Percentiles rank a stretch among this genome's conserved stretches.
Conservation (phyloP, 495 filamentous ascomycete genomes). For the Evernia prunastri region DNA sequence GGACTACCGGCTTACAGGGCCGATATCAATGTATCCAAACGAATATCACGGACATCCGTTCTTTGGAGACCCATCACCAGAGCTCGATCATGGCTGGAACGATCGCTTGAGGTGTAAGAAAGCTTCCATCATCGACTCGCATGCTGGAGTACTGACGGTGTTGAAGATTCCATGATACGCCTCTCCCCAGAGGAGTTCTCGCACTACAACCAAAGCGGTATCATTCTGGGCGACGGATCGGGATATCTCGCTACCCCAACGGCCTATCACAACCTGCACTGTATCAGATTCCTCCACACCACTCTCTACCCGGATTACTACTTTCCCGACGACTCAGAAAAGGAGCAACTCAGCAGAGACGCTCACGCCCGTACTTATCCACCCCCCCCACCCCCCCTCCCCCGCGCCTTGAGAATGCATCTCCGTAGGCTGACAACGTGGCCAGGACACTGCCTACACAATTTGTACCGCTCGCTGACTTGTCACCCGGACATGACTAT, state of each 20-base stretch:
- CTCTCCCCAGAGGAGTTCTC: neutral
- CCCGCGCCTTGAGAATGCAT: neutral
- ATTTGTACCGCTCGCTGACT: neutral
- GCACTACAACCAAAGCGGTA: constrained; percentile 1
- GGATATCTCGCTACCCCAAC: constrained; percentile 5
- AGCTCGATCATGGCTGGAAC: neutral
- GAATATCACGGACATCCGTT: neutral
- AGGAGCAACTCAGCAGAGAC: neutral
- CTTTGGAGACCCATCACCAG: constrained; percentile 4
- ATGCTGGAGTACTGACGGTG: neutral
- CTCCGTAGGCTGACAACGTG: neutral
- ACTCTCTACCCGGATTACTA: neutral
- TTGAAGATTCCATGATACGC: neutral
- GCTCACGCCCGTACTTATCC: constrained; percentile 2
- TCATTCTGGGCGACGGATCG: neutral
- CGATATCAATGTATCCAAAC: constrained; percentile 2
- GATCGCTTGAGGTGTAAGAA: constrained; percentile 2
- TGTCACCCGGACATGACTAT: constrained; percentile 4
- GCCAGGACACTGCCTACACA: constrained; percentile 1
- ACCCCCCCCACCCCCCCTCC: too few relatives aligned
- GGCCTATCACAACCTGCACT: neutral
- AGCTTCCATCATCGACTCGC: neutral
- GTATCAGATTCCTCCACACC: neutral
- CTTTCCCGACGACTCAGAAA: constrained; percentile 1
- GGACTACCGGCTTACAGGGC: constrained; percentile 1